Evolutionary conservation across 768 basidiomycete species (phyloP).

Genomic region (Tricholoma sp.): DNA sequence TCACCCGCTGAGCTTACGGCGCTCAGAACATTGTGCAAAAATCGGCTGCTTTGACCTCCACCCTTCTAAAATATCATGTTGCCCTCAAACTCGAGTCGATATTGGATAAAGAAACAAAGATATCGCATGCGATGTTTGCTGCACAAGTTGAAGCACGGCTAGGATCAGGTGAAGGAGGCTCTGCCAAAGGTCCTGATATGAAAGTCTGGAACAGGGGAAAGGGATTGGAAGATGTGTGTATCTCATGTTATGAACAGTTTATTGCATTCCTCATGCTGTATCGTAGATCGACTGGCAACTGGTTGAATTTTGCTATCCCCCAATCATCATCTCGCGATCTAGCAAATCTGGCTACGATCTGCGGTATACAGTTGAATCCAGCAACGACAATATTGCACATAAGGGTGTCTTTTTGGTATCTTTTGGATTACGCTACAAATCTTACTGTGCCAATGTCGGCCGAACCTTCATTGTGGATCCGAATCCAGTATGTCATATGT

Average conservation of each 20-base stretch:
- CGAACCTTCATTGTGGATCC: slow-evolving; percentile 96
- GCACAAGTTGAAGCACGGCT: slow-evolving; percentile 83
- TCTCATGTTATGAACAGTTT: neutral
- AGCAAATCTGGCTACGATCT: slow-evolving; percentile 84
- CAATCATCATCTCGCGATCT: slow-evolving; percentile 92
- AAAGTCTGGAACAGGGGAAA: slow-evolving; percentile 86
- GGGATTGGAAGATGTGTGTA: slow-evolving; percentile 66
- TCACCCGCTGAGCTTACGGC: neutral
- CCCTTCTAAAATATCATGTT: slow-evolving; percentile 80
- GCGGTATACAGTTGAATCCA: slow-evolving; percentile 81
- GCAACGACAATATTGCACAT: slow-evolving; percentile 75
- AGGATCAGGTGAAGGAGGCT: slow-evolving; percentile 76
- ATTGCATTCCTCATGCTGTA: neutral
- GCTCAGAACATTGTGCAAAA: slow-evolving; percentile 71
- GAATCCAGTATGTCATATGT: slow-evolving; percentile 51
- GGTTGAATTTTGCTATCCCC: slow-evolving; percentile 91
- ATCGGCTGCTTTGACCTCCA: slow-evolving; percentile 77
- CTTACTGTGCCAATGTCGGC: slow-evolving; percentile 89
- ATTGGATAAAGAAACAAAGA: slow-evolving; percentile 86
- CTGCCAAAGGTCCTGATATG: slow-evolving; percentile 84
- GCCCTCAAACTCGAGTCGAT: slow-evolving; percentile 86
- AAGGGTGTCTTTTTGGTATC: slow-evolving; percentile 86
- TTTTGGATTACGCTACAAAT: slow-evolving; percentile 88
- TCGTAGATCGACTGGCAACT: slow-evolving; percentile 81
- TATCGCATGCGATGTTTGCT: slow-evolving; percentile 83